Evolutionary conservation across 2,329 filamentous ascomycete genomes (phyloP), one percentile per base, ranked within the genome.

Genomic region (Chrysoporthe puriensis): DNA sequence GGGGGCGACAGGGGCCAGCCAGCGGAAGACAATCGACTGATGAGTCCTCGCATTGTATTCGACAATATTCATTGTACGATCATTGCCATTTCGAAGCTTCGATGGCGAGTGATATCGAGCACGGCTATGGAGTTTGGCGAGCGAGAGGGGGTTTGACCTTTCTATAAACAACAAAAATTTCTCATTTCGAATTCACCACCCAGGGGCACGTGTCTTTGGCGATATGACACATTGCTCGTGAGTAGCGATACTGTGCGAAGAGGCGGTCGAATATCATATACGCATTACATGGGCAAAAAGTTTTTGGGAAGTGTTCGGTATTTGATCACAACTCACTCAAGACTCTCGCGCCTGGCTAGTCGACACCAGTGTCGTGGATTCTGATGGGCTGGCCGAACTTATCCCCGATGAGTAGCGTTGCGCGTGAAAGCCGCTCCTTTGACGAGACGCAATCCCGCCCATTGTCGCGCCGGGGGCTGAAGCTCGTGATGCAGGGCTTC

Each of bases 71-170:
- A 34, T 48, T 62, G 60, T 62, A 62, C 32, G 40, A 26, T 62
- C 46, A 34, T 40, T 62, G 11, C 42, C 59, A 62, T 62, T 21
- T 46, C 16, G 43, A 8, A 9, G 59, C 14, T n/a, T 21, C 42
- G 40, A 36, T 36, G n/a, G 32, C 34, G 18, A 26, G 16, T 59
- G 43, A 34, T 36, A 54, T 42, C 44, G 32, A 34, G 44, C 63
- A 61, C 63, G 57, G 63, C 63, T 60, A 64, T 11, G 63, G 63
- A 65, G 63, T 65, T 43, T 32, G 63, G 63, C 63, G 43, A 42
- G 46, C 14, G 63, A 56, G n/a, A 64, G 21, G 40, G 21, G 42
- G 40, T 60, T 42, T 54, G 21, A 34, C 21, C 48, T 5, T 54
- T 40, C n/a, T 11, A 36, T n/a, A n/a, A 5, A 36, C 26, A 21